A percentile compares a stretch with the other conserved stretches of the same genome.
Evolutionary conservation across 306 rosid species (phyloP).

Genomic region (Parietaria judaica): DNA sequence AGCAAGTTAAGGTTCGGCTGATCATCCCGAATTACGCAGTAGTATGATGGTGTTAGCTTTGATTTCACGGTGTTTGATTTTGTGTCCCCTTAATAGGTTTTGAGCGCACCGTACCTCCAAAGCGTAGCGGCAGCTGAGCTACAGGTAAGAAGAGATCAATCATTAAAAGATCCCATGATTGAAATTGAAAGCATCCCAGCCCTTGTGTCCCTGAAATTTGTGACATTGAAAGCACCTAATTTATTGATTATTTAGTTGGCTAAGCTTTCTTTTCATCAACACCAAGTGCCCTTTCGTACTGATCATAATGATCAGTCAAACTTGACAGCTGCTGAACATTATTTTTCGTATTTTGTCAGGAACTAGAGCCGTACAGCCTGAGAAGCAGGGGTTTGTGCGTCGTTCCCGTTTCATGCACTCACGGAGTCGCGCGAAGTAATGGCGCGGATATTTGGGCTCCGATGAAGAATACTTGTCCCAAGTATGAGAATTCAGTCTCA

Average conservation of each 20-base stretch:
- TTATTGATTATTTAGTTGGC: not conserved
- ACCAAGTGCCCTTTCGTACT: not conserved
- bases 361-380: conserved; percentile 51
- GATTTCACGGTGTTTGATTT: not conserved
- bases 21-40: not conserved
- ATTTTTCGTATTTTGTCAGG: conserved; percentile 36
- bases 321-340: conserved; percentile 5
- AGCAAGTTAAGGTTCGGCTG: conserved; percentile 90
- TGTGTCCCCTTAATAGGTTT: conserved; percentile 38
- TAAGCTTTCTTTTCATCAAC: not conserved
- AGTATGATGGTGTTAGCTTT: not conserved
- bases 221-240: conserved; percentile 5
- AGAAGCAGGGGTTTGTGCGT: conserved; percentile 84
- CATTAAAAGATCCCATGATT: too few relatives aligned
- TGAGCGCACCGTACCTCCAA: conserved; percentile 92
- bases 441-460: conserved; percentile 99
- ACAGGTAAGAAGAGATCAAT: conserved; percentile 48
- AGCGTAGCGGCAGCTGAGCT: conserved; percentile 34
- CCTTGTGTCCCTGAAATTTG: not conserved
- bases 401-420: conserved; percentile 64
- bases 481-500: conserved; percentile 17
- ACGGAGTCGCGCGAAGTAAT: conserved; percentile 82
- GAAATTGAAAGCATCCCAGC: not conserved
- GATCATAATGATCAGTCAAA: not conserved
- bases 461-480: conserved; percentile 57